These are phyloP conservation scores for Botrytis aclada DNA, from an alignment of 2,329 filamentous ascomycete species.

Conservation along the genomic window DNA sequence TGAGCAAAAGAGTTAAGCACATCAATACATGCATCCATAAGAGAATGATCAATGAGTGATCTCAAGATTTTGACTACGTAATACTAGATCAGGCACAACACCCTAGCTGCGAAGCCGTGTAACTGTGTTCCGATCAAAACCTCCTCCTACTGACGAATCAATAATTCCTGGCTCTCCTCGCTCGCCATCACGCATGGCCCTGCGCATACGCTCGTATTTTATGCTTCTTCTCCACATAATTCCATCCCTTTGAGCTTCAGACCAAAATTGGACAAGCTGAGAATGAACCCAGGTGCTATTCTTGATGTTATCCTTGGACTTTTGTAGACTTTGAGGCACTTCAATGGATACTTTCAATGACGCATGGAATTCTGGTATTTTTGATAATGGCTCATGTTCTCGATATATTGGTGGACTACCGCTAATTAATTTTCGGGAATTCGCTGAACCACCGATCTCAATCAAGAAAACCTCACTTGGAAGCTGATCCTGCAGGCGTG, in stretches of 20 bases:
- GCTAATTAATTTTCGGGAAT: not conserved
- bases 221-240: not conserved
- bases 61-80: not conserved
- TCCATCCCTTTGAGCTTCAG: not conserved
- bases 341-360: not conserved
- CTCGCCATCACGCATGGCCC: not conserved
- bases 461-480: constrained; percentile 22
- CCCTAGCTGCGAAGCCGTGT: no score
- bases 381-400: not conserved
- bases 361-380: not conserved
- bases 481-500: constrained; percentile 32
- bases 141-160: not conserved
- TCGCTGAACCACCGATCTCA: not conserved
- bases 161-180: not conserved
- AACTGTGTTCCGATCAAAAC: not conserved
- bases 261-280: not conserved
- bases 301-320: not conserved
- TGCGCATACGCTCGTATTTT: not conserved
- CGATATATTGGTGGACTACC: not conserved
- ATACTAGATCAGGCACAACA: not conserved
- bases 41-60: not conserved
- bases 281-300: not conserved
- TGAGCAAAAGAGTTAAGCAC: not conserved
- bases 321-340: not conserved
- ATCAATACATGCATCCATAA: not conserved